Base-by-base conservation (phyloP, 139 green algal species). In the Pseudopediastrum boryanum region DNA sequence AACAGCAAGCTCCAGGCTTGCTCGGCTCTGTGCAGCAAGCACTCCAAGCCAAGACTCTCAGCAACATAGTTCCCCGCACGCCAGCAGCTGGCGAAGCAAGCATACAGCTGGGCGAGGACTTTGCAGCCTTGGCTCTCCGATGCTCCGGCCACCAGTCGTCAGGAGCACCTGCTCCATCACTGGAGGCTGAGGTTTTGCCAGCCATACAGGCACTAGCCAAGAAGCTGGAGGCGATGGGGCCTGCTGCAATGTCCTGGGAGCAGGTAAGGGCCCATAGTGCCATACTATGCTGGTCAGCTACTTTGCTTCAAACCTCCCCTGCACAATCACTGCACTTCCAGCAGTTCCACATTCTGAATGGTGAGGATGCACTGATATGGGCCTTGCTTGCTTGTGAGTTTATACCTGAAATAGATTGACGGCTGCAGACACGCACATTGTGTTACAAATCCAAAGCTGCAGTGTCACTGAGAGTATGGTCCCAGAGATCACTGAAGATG, bases 101-200 rank as follows among this genome's bases (percentile, higher is more conserved):
- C 50, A 65, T 62, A 19, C 62, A 67, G 39, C 39, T 82, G 9
- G 83, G 71, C 7, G 71, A 63, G 27, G 38, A 77, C 21, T 84
- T 86, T 66, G 78, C 81, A 1, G 42, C 46, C 43, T 71, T 91
- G 44, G 86, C 84, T 21, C 38, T 91, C 67, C 75, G 79, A 19
- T 91, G 86, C 76, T 78, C 83, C 50, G 50, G 23, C 36, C 27
- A 16, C 71, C 31, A n/a, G 10, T 44, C 46, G 46, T 46, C 27
- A 2, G 19, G 8, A 9, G 7, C 64, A n/a, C 31, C 12, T 27
- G 58, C 16, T 10, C 39, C 43, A 12, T 81, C 72, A 1, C 63
- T 91, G 50, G 86, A 89, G 46, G 16, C 52, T 23, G 79, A 91
- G 52, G 70, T 91, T 71, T 76, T 91, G 64, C 86, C 86, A 13